Base-by-base conservation (phyloP, 1,284 basidiomycete genomes). In the Schizophyllum amplum region DNA sequence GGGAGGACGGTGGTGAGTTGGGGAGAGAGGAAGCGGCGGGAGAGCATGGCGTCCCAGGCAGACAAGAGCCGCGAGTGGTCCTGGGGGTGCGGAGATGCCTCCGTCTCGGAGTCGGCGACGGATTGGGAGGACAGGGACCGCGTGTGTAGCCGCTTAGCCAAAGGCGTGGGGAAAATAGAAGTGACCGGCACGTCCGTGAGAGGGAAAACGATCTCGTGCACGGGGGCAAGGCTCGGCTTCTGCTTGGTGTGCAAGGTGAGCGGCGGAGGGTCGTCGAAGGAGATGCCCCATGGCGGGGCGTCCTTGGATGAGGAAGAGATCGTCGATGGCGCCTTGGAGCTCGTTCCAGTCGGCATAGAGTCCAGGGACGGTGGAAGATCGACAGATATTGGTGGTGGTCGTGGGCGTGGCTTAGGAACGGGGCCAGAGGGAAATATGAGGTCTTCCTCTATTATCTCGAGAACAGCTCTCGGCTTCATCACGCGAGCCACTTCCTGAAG, bases 11-110 rank as follows among this genome's bases (percentile, higher is more conserved):
- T 78, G 52, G 82, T 71, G 6, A 82, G 67, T 46, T 78, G 79
- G 7, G 78, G 68, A 0, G 82, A 71, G 47, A 90, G 72, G 64
- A 85, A 86, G 23, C 81, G 74, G 22, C 69, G 70, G 48, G 75
- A 70, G 26, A 90, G 76, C 85, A 90, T 86, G 48, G 78, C 76
- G 53, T 83, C 79, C 84, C 87, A 90, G 4, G 86, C 80, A 4
- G 72, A 69, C 64, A 78, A 77, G 27, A 90, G 73, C 59, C 75
- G 75, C 15, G 78, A 72, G 63, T 90, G 87, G 64, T 90, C 84
- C 59, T 81, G 78, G 22, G 80, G 80, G 63, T 83, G 72, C 23
- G 62, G 52, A 4, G 24, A 55, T 11, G 17, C 26, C 49, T 64
- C 59, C 26, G 49, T 7, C 20, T 62, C 59, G 23, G 57, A 33